These are phyloP conservation scores for Macrolepiota albuminosa DNA, from an alignment of 768 basidiomycete genomes.

Conservation along the genomic window DNA sequence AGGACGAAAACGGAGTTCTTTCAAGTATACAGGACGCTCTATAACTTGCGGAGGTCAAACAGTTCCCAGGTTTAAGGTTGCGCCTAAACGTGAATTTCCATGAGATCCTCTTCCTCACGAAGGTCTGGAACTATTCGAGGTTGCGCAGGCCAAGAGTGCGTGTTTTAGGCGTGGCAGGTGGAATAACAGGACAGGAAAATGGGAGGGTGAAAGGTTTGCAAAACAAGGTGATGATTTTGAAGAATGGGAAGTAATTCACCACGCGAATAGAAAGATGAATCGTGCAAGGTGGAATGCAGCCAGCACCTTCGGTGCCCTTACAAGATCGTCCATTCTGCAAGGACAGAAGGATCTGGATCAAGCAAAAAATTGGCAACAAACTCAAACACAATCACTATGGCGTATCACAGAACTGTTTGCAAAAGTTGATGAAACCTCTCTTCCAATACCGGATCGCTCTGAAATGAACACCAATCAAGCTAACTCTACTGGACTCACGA, in stretches of 20 bases:
- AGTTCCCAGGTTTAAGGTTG: not conserved
- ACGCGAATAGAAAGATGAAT: not conserved
- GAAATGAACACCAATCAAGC: slow-evolving; percentile 3
- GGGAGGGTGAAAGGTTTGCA: not conserved
- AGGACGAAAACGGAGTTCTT: not conserved
- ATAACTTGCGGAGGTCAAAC: not conserved
- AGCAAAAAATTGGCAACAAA: not conserved
- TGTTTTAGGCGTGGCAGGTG: slow-evolving; percentile 10
- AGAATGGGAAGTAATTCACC: not conserved
- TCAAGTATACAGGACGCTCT: not conserved
- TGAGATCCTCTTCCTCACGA: slow-evolving; percentile 14
- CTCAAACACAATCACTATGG: not conserved
- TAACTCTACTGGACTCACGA: slow-evolving; percentile 22
- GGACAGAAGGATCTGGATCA: not conserved
- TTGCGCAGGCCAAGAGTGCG: not conserved
- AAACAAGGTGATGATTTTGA: no score
- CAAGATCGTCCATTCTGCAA: not conserved
- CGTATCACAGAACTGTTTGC: not conserved
- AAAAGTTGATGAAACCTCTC: not conserved
- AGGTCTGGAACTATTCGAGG: not conserved
- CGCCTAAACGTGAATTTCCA: slow-evolving; percentile 5
- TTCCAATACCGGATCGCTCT: slow-evolving; percentile 10
- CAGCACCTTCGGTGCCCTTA: not conserved
- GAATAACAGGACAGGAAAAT: slow-evolving; percentile 3
- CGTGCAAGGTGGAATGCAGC: not conserved